Evolutionary conservation across 2,329 filamentous ascomycete genomes (phyloP), one percentile per base, ranked within the genome.

Genomic region (Fusarium humuli): DNA sequence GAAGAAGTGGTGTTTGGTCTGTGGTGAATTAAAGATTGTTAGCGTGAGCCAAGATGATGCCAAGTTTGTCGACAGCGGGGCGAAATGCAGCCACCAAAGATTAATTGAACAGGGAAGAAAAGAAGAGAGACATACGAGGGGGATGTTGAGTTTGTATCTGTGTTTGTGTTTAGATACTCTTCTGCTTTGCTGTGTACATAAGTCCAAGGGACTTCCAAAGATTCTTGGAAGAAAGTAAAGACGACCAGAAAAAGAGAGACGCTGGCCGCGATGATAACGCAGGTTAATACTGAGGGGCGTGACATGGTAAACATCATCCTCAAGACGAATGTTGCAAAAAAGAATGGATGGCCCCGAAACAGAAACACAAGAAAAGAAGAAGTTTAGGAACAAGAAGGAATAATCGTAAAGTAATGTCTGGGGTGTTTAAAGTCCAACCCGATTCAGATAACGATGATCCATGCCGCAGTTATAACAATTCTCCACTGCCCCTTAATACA

Each of bases 401-500:
- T 3, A 47, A 25, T 41, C 37, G 27, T 13, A 34, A 23, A 27
- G 29, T 27, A 37, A 13, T 32, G n/a, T 16, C 47, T 23, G 63
- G 62, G 62, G 46, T 42, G 22, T 23, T 25, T 44, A 9, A 18
- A 65, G 60, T 29, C 20, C 65, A 61, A 23, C 27, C 42, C 47
- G 14, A 22, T 53, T 30, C 49, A 11, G 25, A 42, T 12, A 23
- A 16, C 11, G 49, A 34, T 37, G 65, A 64, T 50, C 41, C 49
- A 61, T 54, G 29, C 49, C 53, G 47, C 37, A 32, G 49, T 37
- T 60, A 40, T n/a, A 32, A 14, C 14, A n/a, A 18, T 57, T 57
- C 66, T 23, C 66, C 66, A 69, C 66, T 69, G 30, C 66, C 66
- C 66, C 66, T 69, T 67, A 67, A 66, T 69, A 23, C 42, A 42